Conservation (phyloP, 345 rosid species). For the Pistacia vera region DNA sequence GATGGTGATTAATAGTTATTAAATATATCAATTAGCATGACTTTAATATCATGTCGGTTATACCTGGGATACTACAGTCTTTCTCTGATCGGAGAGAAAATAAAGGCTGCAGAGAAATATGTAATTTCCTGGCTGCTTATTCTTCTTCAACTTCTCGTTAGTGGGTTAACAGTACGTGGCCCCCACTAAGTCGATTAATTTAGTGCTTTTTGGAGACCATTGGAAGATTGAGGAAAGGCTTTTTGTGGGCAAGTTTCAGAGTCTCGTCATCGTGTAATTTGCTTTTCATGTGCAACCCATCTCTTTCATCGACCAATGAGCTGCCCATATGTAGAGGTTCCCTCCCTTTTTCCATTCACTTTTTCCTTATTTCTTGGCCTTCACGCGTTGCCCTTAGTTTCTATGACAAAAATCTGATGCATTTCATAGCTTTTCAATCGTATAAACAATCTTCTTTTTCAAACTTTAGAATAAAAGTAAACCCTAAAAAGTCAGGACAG, state of each 20-base stretch:
- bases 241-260: background rate
- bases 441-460: background rate
- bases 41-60: no score
- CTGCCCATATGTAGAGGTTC: conserved; percentile 27
- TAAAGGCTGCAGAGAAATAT: no score
- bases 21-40: no score
- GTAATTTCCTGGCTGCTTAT: no score
- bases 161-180: no score
- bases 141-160: no score
- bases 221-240: background rate
- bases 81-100: no score
- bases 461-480: background rate
- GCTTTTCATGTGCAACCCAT: conserved; percentile 44
- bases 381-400: conserved; percentile 33
- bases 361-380: conserved; percentile 26
- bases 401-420: conserved; percentile 17
- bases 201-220: conserved; percentile 1
- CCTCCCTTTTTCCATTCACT: background rate
- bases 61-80: no score
- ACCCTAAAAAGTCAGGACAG: background rate
- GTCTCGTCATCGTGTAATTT: conserved; percentile 22
- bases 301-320: conserved; percentile 39
- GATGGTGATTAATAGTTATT: no score
- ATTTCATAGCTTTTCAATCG: background rate
- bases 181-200: background rate